Evolutionary conservation across 805 yeast species (phyloP), one percentile per base, ranked within the genome.

Genomic region (Debaryomyces tyrocola): DNA sequence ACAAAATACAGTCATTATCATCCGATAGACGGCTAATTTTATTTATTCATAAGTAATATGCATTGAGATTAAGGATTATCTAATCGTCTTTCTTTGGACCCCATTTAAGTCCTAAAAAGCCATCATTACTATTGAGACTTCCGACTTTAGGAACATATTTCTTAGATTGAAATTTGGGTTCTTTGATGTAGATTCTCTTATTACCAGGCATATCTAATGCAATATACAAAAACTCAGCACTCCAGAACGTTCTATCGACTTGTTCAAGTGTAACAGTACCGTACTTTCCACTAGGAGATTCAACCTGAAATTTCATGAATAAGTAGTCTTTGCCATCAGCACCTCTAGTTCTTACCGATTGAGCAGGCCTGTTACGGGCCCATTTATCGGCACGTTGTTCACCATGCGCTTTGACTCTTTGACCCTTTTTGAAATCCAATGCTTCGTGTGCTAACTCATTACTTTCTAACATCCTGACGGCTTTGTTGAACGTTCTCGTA

Each of bases 291-390:
- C 73, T 63, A 28, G 77, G 78, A 36, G 95, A 83, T 62, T 88
- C 91, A 36, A 91, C 92, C 58, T 86, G 90, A 66, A 90, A 90
- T 62, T 85, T 83, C 94, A 91, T 86, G 48, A 83, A 73, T 56
- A 87, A 74, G 55, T 87, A 95, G 54, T 87, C 94, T 55, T 83
- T 80, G 1, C 96, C 96, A 48, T 85, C 84, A 50, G 80, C 78
- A 43, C 86, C 96, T 46, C 80, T 67, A 49, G 84, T 75, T 46
- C 87, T 78, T 20, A 77, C 68, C 11, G 94, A 81, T 41, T 83
- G 81, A 35, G 88, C 80, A 2, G 97, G 96, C 68, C 96, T 81
- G 60, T 87, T 87, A 70, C 96, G 80, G 6, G 90, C 86, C 92
- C 96, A 89, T 57, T 82, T 82, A 60, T 87, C 92, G 18, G 78